These are phyloP conservation scores for Orbilia quercus DNA, from an alignment of 2,329 filamentous ascomycete species.

Conservation along the genomic window DNA sequence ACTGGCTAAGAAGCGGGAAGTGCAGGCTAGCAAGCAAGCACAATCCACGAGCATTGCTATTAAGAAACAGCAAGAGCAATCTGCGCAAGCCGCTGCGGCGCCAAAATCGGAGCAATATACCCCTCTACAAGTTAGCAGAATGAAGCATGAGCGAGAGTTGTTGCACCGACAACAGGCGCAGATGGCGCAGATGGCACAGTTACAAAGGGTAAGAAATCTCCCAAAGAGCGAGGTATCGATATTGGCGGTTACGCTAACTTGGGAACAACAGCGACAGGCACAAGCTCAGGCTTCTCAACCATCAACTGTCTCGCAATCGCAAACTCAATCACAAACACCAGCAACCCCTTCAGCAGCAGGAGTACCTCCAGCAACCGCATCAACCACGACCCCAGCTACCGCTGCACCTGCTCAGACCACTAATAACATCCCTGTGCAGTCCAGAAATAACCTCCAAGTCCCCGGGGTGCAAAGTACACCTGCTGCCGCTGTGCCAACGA, in stretches of 20 bases:
- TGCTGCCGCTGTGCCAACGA: constrained; percentile 39
- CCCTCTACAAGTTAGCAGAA: constrained; percentile 87
- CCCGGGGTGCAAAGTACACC: constrained; percentile 31
- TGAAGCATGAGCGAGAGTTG: constrained; percentile 88
- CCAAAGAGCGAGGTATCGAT: not conserved
- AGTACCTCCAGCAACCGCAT: not conserved
- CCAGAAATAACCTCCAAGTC: constrained; percentile 47
- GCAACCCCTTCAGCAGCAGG: constrained; percentile 9
- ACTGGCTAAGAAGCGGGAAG: constrained; percentile 91
- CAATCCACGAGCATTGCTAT: constrained; percentile 74
- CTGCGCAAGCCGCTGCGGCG: constrained; percentile 65
- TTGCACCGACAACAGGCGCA: constrained; percentile 70
- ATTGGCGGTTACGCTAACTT: not conserved
- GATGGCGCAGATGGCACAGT: constrained; percentile 71
- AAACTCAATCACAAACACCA: constrained; percentile 7
- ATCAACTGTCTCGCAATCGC: constrained; percentile 7
- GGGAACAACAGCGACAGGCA: constrained; percentile 27
- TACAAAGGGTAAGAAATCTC: constrained; percentile 65
- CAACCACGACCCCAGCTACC: not conserved
- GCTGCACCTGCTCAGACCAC: constrained; percentile 1
- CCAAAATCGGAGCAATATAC: constrained; percentile 74
- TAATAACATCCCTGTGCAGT: constrained; percentile 42
- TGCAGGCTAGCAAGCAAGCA: constrained; percentile 84
- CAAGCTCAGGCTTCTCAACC: constrained; percentile 16
- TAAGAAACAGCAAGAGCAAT: constrained; percentile 82